These are phyloP conservation scores for Xylaria cubensis DNA, from an alignment of 495 filamentous ascomycete species.

Conservation along the genomic window DNA sequence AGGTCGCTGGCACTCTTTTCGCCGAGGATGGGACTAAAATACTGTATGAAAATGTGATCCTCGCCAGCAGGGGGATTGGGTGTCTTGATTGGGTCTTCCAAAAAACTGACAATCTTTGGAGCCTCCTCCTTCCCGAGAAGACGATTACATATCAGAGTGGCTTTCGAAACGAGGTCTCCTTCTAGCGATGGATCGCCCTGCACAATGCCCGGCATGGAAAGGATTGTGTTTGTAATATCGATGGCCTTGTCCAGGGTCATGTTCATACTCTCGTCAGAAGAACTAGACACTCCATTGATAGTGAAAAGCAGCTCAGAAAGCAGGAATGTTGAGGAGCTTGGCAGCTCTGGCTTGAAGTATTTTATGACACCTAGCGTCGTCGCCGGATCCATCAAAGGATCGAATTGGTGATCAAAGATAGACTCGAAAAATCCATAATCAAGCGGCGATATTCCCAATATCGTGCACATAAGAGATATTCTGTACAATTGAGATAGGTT, in stretches of 20 bases:
- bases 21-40: too few relatives aligned
- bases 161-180: slow-evolving; percentile 1
- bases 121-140: neutral
- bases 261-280: neutral
- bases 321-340: neutral
- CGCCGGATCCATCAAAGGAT: neutral
- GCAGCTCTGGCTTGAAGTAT: neutral
- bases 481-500: neutral
- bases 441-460: neutral
- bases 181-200: neutral
- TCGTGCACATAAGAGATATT: neutral
- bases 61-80: neutral
- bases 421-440: neutral
- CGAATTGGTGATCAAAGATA: neutral
- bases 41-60: neutral
- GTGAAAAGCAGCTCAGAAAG: too few relatives aligned
- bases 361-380: neutral
- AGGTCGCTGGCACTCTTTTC: too few relatives aligned
- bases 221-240: neutral
- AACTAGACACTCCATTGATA: too few relatives aligned
- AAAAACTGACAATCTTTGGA: neutral
- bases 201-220: neutral
- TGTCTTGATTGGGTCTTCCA: neutral
- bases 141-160: neutral
- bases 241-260: neutral